Evolutionary conservation across 768 basidiomycete genomes (phyloP).

Genomic region (Megacollybia marginata): DNA sequence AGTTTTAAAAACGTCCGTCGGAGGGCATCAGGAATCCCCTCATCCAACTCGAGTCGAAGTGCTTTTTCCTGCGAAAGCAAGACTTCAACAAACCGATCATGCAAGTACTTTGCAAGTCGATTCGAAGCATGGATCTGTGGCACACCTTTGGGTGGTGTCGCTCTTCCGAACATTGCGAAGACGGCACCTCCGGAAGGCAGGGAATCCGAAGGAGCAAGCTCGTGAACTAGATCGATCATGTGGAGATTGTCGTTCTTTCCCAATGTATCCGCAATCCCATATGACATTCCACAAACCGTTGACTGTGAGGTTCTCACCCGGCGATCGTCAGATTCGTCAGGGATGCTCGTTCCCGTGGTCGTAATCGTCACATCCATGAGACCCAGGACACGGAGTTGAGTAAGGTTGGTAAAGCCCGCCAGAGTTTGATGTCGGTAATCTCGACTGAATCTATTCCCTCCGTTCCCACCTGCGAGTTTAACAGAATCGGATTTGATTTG

Average conservation of each 20-base stretch:
- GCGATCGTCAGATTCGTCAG: constrained; percentile 81
- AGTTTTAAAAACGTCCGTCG: constrained; percentile 83
- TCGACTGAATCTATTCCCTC: constrained; percentile 14
- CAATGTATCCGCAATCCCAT: constrained; percentile 92
- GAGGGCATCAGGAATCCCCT: constrained; percentile 68
- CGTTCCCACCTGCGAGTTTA: constrained; percentile 13
- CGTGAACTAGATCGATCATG: constrained; percentile 90
- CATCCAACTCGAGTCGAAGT: constrained; percentile 37
- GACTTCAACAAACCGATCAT: constrained; percentile 65
- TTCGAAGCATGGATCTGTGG: constrained; percentile 50
- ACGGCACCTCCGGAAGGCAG: constrained; percentile 57
- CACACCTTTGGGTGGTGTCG: constrained; percentile 36
- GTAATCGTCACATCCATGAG: constrained; percentile 94
- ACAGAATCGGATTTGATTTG: constrained; percentile 77
- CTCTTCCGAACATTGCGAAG: constrained; percentile 93
- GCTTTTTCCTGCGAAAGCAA: constrained; percentile 53
- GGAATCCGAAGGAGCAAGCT: constrained; percentile 59
- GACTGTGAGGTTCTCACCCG: constrained; percentile 89
- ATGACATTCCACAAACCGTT: constrained; percentile 86
- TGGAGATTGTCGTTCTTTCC: constrained; percentile 75
- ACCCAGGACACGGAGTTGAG: constrained; percentile 79
- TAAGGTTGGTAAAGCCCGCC: constrained; percentile 83
- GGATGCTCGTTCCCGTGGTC: constrained; percentile 55
- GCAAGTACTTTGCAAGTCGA: constrained; percentile 73
- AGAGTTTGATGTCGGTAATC: constrained; percentile 32